Conservation (phyloP, 495 filamentous ascomycete species). For the Penicillium pulvis region DNA sequence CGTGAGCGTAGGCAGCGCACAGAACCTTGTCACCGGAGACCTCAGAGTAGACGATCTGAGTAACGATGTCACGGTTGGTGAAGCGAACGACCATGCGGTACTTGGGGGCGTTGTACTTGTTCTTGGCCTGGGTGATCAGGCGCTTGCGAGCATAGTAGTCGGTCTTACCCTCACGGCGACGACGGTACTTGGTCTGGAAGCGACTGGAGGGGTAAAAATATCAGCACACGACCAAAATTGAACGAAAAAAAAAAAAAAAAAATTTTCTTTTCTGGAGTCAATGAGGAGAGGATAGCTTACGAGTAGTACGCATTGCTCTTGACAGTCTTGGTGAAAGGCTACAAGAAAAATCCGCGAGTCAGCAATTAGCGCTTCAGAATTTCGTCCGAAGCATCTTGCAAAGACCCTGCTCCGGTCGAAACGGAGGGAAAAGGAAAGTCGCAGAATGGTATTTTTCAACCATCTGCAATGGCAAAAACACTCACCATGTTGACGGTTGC, state of each 20-base stretch:
- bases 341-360: constrained; percentile 68
- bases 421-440: constrained; percentile 20
- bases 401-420: constrained; percentile 61
- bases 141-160: constrained; percentile 99
- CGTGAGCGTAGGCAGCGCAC: constrained; percentile 90
- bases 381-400: constrained; percentile 92
- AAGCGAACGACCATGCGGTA: constrained; percentile 99
- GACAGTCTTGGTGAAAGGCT: constrained; percentile 93
- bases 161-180: constrained; percentile 95
- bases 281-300: constrained; percentile 51
- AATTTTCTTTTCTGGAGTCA: not conserved
- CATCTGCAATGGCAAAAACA: constrained; percentile 27
- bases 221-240: constrained; percentile 18
- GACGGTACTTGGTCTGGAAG: constrained; percentile 99
- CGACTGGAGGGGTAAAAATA: constrained; percentile 58
- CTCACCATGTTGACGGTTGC: constrained; percentile 55
- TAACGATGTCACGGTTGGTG: constrained; percentile 99
- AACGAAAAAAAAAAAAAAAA: constrained; percentile 23
- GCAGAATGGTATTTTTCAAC: constrained; percentile 26
- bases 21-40: constrained; percentile 98
- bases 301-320: constrained; percentile 98
- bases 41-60: constrained; percentile 96
- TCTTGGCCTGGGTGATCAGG: constrained; percentile 99
- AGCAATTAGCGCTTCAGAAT: constrained; percentile 99
- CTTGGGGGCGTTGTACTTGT: constrained; percentile 99